A percentile compares a stretch with the other conserved stretches of the same genome.
phyloP scores from a whole-genome alignment of 331 rosid species.

The Quercus phellos region DNA sequence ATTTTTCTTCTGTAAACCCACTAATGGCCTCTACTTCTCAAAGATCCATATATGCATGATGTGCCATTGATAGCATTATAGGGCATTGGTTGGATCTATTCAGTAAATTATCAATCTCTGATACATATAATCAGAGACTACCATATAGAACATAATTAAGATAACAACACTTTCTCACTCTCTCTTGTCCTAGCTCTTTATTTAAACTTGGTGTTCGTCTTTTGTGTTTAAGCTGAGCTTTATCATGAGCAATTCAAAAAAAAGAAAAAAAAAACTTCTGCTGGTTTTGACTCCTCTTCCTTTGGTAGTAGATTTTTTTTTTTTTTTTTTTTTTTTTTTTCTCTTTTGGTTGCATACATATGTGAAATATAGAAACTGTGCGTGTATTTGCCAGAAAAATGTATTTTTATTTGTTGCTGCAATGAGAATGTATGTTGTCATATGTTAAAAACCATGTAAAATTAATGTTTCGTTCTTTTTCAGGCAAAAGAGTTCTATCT shows the following conservation, averaged over 20 bases:
- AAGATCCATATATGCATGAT: neutral
- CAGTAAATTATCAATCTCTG: neutral
- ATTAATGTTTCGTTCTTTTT: constrained; percentile 2
- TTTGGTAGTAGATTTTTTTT: neutral
- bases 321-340: too few species aligned
- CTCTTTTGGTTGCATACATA: neutral
- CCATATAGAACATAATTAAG: neutral
- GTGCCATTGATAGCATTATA: neutral
- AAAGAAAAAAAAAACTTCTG: neutral
- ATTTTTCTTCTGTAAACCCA: neutral
- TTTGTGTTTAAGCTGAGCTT: neutral
- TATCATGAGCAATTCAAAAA: neutral
- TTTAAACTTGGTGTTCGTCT: neutral
- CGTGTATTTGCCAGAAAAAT: too few species aligned
- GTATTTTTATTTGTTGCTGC: constrained; percentile 1
- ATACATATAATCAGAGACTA: neutral
- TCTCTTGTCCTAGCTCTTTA: neutral
- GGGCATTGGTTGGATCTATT: neutral
- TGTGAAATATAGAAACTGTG: too few species aligned
- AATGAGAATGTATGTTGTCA: constrained; percentile 11
- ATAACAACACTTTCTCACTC: neutral
- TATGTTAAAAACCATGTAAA: constrained; percentile 18
- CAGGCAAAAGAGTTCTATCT: constrained; percentile 86
- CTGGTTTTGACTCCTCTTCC: neutral
- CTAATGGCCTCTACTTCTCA: neutral